phyloP scores from a whole-genome alignment of 2,329 filamentous ascomycete genomes.

The Arachnopeziza araneosa region DNA sequence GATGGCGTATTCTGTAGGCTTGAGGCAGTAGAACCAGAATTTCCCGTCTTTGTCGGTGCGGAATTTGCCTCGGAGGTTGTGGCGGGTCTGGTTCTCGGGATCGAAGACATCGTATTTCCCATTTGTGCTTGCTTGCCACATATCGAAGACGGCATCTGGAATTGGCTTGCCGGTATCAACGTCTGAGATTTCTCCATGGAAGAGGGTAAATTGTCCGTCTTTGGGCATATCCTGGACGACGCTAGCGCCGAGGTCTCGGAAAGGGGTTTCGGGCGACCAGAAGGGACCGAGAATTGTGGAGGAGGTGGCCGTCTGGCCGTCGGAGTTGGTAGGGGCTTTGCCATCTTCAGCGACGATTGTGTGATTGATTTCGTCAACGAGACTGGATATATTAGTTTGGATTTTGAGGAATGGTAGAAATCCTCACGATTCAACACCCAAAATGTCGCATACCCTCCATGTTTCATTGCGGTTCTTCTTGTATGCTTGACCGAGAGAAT shows the following conservation, averaged over 20 bases:
- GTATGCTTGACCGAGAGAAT: conserved; percentile 63
- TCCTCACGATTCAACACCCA: conserved; percentile 66
- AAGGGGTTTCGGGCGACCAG: conserved; percentile 69
- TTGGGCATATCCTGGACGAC: conserved; percentile 48
- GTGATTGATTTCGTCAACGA: conserved; percentile 50
- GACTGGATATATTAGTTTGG: conserved; percentile 33
- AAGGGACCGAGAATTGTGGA: conserved; percentile 82
- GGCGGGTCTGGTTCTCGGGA: conserved; percentile 50
- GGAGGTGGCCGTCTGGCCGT: conserved; percentile 27
- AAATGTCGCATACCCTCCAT: conserved; percentile 65
- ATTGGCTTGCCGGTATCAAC: conserved; percentile 19
- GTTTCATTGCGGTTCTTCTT: conserved; percentile 67
- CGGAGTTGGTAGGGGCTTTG: conserved; percentile 10
- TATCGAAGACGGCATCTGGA: conserved; percentile 50
- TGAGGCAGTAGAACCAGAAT: conserved; percentile 46
- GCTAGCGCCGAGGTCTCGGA: conserved; percentile 61
- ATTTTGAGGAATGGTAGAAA: background rate
- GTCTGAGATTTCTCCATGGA: conserved; percentile 53
- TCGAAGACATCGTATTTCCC: conserved; percentile 56
- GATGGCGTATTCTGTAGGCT: conserved; percentile 37
- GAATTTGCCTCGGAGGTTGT: conserved; percentile 57
- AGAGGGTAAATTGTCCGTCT: conserved; percentile 48
- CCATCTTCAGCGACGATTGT: conserved; percentile 19
- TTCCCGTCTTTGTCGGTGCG: conserved; percentile 50
- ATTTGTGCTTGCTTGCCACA: conserved; percentile 60